Conservation (phyloP, 805 yeast genomes). For the Saccharomycopsis sp. region DNA sequence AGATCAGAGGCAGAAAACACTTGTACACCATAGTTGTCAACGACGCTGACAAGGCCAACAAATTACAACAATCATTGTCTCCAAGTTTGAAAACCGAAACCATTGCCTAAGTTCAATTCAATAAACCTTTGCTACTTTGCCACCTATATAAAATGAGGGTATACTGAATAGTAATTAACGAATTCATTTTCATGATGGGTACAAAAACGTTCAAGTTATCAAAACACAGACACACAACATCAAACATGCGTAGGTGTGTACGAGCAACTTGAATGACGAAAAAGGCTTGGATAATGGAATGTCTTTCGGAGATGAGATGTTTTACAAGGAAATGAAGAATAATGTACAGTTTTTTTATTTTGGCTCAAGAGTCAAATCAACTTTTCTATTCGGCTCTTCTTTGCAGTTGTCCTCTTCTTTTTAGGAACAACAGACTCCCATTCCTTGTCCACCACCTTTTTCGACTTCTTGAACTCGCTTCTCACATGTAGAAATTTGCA, state of each 20-base stretch:
- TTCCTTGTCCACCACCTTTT: conserved; percentile 50
- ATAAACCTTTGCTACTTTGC: too few relatives aligned
- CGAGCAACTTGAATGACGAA: too few relatives aligned
- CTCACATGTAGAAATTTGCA: conserved; percentile 90
- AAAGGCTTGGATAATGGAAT: too few relatives aligned
- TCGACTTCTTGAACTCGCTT: conserved; percentile 70
- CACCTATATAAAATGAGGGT: too few relatives aligned
- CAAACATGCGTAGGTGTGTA: too few relatives aligned
- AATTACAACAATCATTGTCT: conserved; percentile 95
- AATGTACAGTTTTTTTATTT: not conserved
- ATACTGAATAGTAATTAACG: too few relatives aligned
- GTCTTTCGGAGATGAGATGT: too few relatives aligned
- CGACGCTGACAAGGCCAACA: conserved; percentile 95
- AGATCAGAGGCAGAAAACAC: conserved; percentile 93
- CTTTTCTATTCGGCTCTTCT: not conserved
- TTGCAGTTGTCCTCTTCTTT: conserved; percentile 15
- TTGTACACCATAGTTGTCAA: conserved; percentile 92
- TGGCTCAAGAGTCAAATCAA: conserved; percentile 5
- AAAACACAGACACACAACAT: too few relatives aligned
- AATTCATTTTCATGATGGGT: too few relatives aligned
- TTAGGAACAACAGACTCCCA: conserved; percentile 44
- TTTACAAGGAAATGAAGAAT: too few relatives aligned
- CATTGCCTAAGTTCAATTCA: conserved; percentile 15
- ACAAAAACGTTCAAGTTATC: too few relatives aligned
- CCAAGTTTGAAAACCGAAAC: conserved; percentile 66